Percentiles rank a stretch among this genome's conserved stretches.
phyloP scores from a whole-genome alignment of 495 filamentous ascomycete species.

The Penicillium flavigenum region DNA sequence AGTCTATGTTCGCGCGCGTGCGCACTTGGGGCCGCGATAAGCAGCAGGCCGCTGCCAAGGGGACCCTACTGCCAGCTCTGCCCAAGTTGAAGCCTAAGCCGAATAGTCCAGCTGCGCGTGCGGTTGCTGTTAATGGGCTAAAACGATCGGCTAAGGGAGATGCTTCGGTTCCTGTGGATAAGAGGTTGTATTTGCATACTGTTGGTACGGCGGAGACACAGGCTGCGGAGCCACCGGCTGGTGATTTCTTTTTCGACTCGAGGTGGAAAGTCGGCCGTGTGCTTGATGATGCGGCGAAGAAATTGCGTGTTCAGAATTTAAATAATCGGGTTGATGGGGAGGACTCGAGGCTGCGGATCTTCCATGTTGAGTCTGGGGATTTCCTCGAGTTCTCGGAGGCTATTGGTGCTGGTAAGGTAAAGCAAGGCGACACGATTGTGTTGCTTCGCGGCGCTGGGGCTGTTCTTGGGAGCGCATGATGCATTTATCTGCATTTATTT shows the following conservation, averaged over 20 bases:
- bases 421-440: conserved; percentile 84
- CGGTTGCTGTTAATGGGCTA: conserved; percentile 66
- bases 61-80: conserved; percentile 34
- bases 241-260: conserved; percentile 78
- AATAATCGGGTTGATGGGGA: conserved; percentile 81
- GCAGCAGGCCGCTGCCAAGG: conserved; percentile 44
- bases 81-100: conserved; percentile 58
- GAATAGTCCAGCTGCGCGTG: conserved; percentile 55
- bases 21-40: conserved; percentile 67
- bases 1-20: conserved; percentile 62
- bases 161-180: conserved; percentile 70
- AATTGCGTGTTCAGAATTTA: conserved; percentile 77
- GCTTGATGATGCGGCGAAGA: conserved; percentile 82
- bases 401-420: conserved; percentile 59
- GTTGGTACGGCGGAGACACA: conserved; percentile 74
- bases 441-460: conserved; percentile 79
- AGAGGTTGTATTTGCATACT: conserved; percentile 80
- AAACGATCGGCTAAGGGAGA: conserved; percentile 91
- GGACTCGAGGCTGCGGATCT: conserved; percentile 76
- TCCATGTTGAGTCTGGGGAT: conserved; percentile 86
- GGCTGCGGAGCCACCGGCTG: conserved; percentile 71
- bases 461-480: conserved; percentile 43
- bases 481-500: conserved; percentile 6
- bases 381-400: conserved; percentile 85
- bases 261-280: conserved; percentile 88